phyloP scores from a whole-genome alignment of 139 green algal species.

The Diplosphaera chodatii region DNA sequence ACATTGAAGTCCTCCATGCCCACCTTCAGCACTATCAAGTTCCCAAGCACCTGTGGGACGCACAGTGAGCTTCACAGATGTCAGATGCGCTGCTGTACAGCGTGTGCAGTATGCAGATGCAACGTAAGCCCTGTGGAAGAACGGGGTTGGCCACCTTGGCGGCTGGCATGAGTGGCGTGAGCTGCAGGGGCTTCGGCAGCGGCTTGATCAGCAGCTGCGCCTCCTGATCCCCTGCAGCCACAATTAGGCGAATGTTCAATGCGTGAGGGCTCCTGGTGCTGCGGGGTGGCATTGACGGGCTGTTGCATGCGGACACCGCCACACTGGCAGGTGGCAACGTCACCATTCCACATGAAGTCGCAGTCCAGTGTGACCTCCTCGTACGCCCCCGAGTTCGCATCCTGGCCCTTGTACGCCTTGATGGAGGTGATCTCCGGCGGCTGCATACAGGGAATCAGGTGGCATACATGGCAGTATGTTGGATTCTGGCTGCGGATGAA shows the following conservation, averaged over 20 bases:
- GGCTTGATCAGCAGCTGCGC: background rate
- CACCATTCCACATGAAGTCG: background rate
- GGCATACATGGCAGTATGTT: too few relatives aligned
- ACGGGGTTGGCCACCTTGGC: background rate
- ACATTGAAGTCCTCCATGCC: slow-evolving; percentile 13
- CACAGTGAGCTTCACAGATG: too few relatives aligned
- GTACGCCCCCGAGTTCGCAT: too few relatives aligned
- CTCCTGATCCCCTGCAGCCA: background rate
- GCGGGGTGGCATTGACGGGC: too few relatives aligned
- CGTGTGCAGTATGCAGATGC: too few relatives aligned
- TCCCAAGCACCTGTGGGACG: background rate
- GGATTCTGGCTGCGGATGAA: too few relatives aligned
- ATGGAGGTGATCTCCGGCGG: background rate
- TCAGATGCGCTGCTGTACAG: too few relatives aligned
- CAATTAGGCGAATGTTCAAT: too few relatives aligned
- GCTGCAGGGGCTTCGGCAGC: background rate
- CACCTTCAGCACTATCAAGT: slow-evolving; percentile 6
- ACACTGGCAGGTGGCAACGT: too few relatives aligned
- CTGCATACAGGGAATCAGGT: background rate
- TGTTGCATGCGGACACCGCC: too few relatives aligned
- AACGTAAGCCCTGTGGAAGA: too few relatives aligned
- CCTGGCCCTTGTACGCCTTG: background rate
- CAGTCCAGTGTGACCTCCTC: background rate
- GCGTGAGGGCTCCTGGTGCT: too few relatives aligned
- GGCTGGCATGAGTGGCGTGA: background rate